phyloP scores from a whole-genome alignment of 1,284 basidiomycete genomes.

The Ceratobasidium sp. region DNA sequence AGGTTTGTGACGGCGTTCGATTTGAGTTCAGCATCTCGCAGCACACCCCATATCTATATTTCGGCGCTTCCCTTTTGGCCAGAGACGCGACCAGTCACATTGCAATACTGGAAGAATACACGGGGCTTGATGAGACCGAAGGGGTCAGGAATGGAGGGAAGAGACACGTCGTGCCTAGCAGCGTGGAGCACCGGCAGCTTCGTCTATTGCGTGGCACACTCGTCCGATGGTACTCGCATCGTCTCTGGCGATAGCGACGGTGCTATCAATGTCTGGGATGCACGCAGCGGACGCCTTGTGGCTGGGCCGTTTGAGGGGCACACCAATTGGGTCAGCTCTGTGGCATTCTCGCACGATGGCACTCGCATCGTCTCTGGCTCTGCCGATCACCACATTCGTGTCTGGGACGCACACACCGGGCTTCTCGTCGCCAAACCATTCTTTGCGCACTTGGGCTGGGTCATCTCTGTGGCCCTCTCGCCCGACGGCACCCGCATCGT shows the following conservation, averaged over 20 bases:
- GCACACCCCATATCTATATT: constrained; percentile 13
- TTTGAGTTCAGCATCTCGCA: not conserved
- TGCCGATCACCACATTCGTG: not conserved
- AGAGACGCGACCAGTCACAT: not conserved
- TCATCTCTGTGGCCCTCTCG: constrained; percentile 56
- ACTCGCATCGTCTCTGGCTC: constrained; percentile 8
- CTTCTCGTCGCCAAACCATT: constrained; percentile 17
- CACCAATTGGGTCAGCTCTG: not conserved
- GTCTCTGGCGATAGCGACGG: not conserved
- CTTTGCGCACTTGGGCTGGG: constrained; percentile 42
- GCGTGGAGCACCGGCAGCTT: not conserved
- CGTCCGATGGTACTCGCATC: constrained; percentile 3
- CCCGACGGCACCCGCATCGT: constrained; percentile 52
- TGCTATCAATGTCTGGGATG: constrained; percentile 21
- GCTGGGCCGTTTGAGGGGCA: constrained; percentile 15
- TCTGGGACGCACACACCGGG: constrained; percentile 27
- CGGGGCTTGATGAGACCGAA: not conserved
- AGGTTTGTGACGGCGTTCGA: not conserved
- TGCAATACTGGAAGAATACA: not conserved
- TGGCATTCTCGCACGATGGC: constrained; percentile 27
- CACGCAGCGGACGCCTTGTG: constrained; percentile 20
- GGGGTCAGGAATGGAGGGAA: not conserved
- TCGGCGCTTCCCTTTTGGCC: not conserved
- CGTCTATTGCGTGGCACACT: not conserved
- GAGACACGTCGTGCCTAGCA: not conserved